Evolutionary conservation across 1,139 yeast species (phyloP).

Genomic region (Diutina scorzettiae): DNA sequence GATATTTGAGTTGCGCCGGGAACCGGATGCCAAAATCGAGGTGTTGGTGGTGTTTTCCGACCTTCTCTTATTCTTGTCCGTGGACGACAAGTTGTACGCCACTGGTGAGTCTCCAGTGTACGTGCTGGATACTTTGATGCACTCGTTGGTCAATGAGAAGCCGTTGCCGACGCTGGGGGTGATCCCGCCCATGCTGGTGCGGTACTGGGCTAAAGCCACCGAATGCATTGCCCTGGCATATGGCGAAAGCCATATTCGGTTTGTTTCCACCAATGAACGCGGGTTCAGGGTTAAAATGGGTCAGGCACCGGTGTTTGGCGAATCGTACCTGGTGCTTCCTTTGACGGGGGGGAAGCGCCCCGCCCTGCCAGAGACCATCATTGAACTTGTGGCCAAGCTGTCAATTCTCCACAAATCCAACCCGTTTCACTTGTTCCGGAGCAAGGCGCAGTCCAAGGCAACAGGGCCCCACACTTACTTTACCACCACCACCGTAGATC

Average conservation of each 20-base stretch:
- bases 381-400: constrained; percentile 64
- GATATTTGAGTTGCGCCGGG: constrained; percentile 45
- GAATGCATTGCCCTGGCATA: constrained; percentile 38
- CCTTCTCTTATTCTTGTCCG: constrained; percentile 50
- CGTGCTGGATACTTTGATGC: constrained; percentile 75
- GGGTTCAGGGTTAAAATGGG: constrained; percentile 16
- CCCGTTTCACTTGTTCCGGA: constrained; percentile 60
- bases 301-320: constrained; percentile 6
- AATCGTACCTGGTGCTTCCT: constrained; percentile 8
- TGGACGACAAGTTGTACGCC: constrained; percentile 11
- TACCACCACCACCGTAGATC: constrained; percentile 64
- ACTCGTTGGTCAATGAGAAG: constrained; percentile 75
- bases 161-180: constrained; percentile 44
- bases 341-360: constrained; percentile 7
- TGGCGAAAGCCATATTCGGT: constrained; percentile 18
- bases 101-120: constrained; percentile 34
- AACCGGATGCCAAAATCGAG: constrained; percentile 25
- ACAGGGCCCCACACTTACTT: constrained; percentile 37
- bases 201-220: constrained; percentile 56
- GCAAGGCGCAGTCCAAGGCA: constrained; percentile 21
- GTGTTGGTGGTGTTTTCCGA: constrained; percentile 75
- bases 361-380: constrained; percentile 25
- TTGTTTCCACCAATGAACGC: constrained; percentile 15
- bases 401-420: constrained; percentile 66
- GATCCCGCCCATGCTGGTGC: constrained; percentile 59